Conservation (phyloP, 768 basidiomycete species). For the Termitomyces titanicus region DNA sequence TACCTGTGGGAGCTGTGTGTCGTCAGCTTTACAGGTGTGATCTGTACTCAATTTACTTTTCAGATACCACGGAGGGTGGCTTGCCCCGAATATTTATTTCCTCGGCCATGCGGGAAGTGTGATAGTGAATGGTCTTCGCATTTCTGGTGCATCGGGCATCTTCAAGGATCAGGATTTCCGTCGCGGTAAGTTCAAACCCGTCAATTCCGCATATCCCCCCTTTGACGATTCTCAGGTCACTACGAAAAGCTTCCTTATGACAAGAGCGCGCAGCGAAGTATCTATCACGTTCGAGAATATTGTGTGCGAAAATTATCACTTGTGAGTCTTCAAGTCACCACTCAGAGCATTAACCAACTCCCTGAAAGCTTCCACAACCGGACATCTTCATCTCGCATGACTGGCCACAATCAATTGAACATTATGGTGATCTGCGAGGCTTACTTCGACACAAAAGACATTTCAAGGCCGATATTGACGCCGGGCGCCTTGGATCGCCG, state of each 20-base stretch:
- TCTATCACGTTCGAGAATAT: constrained; percentile 90
- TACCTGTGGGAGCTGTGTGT: constrained; percentile 94
- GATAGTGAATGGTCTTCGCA: constrained; percentile 80
- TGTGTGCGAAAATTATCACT: constrained; percentile 76
- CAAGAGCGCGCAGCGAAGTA: constrained; percentile 65
- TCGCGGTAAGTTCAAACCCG: constrained; percentile 42
- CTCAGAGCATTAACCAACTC: constrained; percentile 10
- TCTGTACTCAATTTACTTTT: neutral
- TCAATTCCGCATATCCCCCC: neutral
- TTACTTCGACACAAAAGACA: constrained; percentile 77
- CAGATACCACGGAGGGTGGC: constrained; percentile 95
- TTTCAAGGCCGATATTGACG: constrained; percentile 65
- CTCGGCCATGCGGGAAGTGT: constrained; percentile 90
- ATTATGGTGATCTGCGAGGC: constrained; percentile 63
- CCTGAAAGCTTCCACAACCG: constrained; percentile 49
- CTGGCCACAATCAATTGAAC: constrained; percentile 88
- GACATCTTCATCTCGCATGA: constrained; percentile 93
- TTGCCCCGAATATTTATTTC: constrained; percentile 96
- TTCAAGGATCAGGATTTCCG: constrained; percentile 76
- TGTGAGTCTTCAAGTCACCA: constrained; percentile 32
- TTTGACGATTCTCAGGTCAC: constrained; percentile 48
- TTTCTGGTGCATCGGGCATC: constrained; percentile 91
- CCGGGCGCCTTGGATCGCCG: constrained; percentile 77
- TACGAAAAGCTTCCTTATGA: constrained; percentile 84
- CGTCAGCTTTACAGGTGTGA: neutral